Evolutionary conservation across 2,329 filamentous ascomycete genomes (phyloP).

Genomic region (Paecilomyces dactylethromorphus): DNA sequence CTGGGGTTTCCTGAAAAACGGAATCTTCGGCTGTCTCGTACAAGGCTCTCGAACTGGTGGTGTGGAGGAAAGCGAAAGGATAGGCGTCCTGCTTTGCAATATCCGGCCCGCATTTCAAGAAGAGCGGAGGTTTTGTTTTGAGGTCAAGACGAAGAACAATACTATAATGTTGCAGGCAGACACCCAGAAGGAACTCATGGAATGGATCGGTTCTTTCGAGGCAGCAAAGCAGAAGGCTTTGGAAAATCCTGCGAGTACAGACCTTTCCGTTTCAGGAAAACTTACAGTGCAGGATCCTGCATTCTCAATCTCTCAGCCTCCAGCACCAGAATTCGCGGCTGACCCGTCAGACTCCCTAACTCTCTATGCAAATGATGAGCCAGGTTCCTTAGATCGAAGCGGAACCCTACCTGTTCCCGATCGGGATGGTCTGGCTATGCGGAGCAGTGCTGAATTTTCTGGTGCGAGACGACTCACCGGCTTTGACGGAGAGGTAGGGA

Average conservation of each 20-base stretch:
- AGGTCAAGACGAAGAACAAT: constrained; percentile 95
- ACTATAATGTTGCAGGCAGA: constrained; percentile 87
- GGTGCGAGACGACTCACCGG: constrained; percentile 42
- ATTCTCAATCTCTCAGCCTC: constrained; percentile 85
- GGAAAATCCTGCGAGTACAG: constrained; percentile 58
- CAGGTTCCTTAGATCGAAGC: constrained; percentile 52
- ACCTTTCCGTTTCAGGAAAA: constrained; percentile 37
- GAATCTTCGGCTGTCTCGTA: constrained; percentile 91
- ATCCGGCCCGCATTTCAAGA: constrained; percentile 86
- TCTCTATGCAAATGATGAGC: constrained; percentile 49
- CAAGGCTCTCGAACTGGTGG: constrained; percentile 72
- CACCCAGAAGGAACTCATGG: constrained; percentile 82
- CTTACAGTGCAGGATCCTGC: constrained; percentile 57
- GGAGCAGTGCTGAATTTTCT: constrained; percentile 68
- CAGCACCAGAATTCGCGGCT: constrained; percentile 84
- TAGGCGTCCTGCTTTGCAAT: constrained; percentile 88
- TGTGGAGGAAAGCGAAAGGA: constrained; percentile 92
- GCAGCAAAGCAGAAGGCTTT: constrained; percentile 88
- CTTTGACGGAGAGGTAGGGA: constrained; percentile 61
- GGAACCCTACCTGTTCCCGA: constrained; percentile 61
- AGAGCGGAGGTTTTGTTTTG: constrained; percentile 93
- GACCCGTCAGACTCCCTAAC: constrained; percentile 64
- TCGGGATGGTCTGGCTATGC: constrained; percentile 50
- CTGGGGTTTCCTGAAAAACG: constrained; percentile 94
- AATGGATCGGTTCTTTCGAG: constrained; percentile 92